Percentiles rank a stretch among this genome's conserved stretches.
phyloP scores from a whole-genome alignment of 78 protist genomes.

The Dictyostelium discoideum region dicty_2.7 NC_007090.3:5282001-5282500 shows the following conservation, averaged over 20 bases:
- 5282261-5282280: neutral
- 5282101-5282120: constrained; percentile 12
- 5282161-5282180: neutral
- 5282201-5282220: constrained; percentile 12
- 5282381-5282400: neutral
- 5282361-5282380: too few species aligned
- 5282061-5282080: constrained; percentile 12
- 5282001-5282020: neutral
- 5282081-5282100: constrained; percentile 11
- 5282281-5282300: neutral
- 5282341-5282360: too few species aligned
- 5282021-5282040: constrained; percentile 11
- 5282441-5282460: neutral
- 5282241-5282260: neutral
- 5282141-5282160: neutral
- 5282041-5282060: constrained; percentile 6
- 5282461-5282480: constrained; percentile 8
- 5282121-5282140: constrained; percentile 4
- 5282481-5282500: neutral
- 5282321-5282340: too few species aligned
- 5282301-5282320: neutral
- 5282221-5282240: neutral
- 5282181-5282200: neutral
- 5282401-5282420: neutral
- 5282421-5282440: neutral